Conservation (phyloP, 163 green algal genomes). For the Trebouxia gelatinosa region DNA sequence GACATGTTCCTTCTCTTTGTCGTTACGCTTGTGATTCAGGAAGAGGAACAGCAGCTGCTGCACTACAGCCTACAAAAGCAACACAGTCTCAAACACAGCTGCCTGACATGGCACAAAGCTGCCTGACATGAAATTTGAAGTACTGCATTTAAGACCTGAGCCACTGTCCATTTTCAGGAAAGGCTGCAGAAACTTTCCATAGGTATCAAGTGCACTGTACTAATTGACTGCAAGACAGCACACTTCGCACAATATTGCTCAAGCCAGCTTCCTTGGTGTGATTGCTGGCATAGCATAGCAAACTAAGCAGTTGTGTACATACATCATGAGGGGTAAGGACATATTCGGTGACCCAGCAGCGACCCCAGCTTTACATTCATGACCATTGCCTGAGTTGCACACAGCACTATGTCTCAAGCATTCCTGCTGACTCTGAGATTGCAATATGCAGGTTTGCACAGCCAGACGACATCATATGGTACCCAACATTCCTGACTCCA, state of each 20-base stretch:
- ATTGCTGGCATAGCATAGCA: too few relatives aligned
- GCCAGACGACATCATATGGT: neutral
- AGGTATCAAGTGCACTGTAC: too few relatives aligned
- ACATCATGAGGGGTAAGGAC: too few relatives aligned
- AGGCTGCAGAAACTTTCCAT: neutral
- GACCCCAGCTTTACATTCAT: neutral
- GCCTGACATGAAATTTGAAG: neutral
- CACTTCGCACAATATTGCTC: too few relatives aligned
- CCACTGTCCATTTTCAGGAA: neutral
- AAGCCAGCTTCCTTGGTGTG: too few relatives aligned
- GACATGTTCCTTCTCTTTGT: constrained; percentile 15
- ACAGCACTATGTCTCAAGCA: neutral
- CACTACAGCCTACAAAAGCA: neutral
- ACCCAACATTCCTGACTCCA: too few relatives aligned
- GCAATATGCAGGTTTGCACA: neutral
- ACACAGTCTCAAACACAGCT: neutral
- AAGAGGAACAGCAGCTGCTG: constrained; percentile 2
- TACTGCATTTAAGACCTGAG: neutral
- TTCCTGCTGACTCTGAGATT: neutral
- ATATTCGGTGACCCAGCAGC: too few relatives aligned
- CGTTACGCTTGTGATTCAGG: neutral
- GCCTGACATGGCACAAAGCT: neutral
- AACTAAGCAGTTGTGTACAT: too few relatives aligned
- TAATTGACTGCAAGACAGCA: too few relatives aligned
- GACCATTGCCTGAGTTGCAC: neutral